Base-by-base conservation (phyloP, 768 basidiomycete species). In the Psilocybe cubensis region DNA sequence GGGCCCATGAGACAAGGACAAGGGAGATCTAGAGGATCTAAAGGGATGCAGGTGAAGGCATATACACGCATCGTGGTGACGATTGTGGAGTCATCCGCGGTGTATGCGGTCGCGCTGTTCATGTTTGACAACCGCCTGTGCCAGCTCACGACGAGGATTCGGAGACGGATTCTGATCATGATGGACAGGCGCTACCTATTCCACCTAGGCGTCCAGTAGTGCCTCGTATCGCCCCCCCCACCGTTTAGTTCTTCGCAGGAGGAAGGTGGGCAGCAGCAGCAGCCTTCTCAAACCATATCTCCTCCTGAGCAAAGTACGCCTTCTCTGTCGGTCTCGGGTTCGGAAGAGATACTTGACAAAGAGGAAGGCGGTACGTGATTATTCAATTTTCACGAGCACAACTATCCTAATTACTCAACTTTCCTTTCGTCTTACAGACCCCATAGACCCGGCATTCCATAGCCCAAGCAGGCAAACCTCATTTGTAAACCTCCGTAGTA, bases 391-490 rank as follows among this genome's bases (percentile, higher is more conserved):
- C 3, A 23, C 20, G 28, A 29, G n/a, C 47, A 20, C 14, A 4
- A 20, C 53, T n/a, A 4, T 12, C 21, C 18, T 31, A 47, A 46
- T 25, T 28, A 38, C 63, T 53, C 52, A 17, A 25, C 46, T 23
- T 52, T 31, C 50, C 14, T 7, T 46, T 58, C 40, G 12, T 11
- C 52, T 1, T 28, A 17, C 62, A 89, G 88, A 90, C 68, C 88
- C 88, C 2, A 86, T 89, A 29, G 87, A 89, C 65, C 88, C 88
- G 18, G 63, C 69, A 6, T 87, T 87, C 74, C 79, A 85, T 59
- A 81, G 76, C 48, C 83, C 83, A 3, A 78, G 76, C 66, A 76
- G 75, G 49, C 74, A 72, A 40, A 53, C 70, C 2, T 81, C 80
- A 18, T 63, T 63, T 29, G 54, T 70, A 24, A 67, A 67, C 57